phyloP scores from a whole-genome alignment of 2,329 filamentous ascomycete species.

The Penicillium olsonii region DNA sequence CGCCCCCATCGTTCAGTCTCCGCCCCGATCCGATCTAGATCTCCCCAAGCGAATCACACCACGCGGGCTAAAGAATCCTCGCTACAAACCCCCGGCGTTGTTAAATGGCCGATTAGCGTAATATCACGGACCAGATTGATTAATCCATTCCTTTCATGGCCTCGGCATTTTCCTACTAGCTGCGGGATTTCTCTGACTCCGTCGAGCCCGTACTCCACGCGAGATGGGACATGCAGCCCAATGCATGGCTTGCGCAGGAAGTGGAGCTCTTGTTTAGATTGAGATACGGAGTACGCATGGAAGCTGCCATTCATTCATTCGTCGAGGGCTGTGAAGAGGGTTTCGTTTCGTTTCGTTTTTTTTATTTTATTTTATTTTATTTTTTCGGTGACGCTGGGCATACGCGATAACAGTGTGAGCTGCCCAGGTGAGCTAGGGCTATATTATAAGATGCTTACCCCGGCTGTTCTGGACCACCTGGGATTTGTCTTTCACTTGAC shows the following conservation, averaged over 20 bases:
- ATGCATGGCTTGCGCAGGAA: not conserved
- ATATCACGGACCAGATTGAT: conserved; percentile 14
- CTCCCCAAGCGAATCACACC: not conserved
- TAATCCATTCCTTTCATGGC: conserved; percentile 9
- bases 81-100: conserved; percentile 11
- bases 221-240: conserved; percentile 6
- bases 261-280: conserved; percentile 16
- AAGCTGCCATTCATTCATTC: too few relatives aligned
- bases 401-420: not conserved
- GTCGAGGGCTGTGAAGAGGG: too few relatives aligned
- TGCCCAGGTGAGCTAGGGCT: not conserved
- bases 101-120: not conserved
- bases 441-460: conserved; percentile 7
- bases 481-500: not conserved
- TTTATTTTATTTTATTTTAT: too few relatives aligned
- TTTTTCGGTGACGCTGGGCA: not conserved
- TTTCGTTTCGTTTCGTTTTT: too few relatives aligned
- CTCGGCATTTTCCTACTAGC: not conserved
- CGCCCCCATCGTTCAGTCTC: conserved; percentile 15
- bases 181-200: not conserved
- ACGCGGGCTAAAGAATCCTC: conserved; percentile 1
- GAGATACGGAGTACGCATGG: too few relatives aligned
- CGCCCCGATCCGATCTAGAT: conserved; percentile 26
- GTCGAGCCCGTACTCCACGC: conserved; percentile 8
- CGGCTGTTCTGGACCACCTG: not conserved